Evolutionary conservation across 805 yeast species (phyloP).

Genomic region (Starmerella asiatica): DNA sequence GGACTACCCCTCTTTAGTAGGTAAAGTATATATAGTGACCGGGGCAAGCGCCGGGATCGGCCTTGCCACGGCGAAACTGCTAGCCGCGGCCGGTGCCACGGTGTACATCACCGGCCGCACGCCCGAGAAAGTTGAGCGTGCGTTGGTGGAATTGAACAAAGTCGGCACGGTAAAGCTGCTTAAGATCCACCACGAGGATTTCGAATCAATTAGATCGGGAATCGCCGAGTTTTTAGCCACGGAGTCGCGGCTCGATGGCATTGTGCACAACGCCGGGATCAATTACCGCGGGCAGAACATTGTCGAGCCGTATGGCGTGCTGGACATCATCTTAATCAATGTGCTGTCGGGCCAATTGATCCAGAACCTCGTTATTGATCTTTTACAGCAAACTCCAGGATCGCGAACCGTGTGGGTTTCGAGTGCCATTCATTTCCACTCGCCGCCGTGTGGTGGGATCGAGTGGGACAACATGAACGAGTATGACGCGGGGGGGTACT

Average conservation of each 20-base stretch:
- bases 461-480: conserved; percentile 30
- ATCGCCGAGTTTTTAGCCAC: conserved; percentile 23
- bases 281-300: conserved; percentile 17
- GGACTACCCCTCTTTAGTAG: conserved; percentile 26
- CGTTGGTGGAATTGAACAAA: conserved; percentile 23
- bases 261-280: conserved; percentile 30
- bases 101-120: conserved; percentile 32
- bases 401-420: conserved; percentile 35
- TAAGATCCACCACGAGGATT: conserved; percentile 27
- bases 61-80: conserved; percentile 16
- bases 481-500: conserved; percentile 14
- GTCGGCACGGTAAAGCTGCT: conserved; percentile 11
- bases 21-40: conserved; percentile 26
- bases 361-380: conserved; percentile 26
- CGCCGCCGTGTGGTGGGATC: conserved; percentile 29
- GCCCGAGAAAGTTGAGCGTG: conserved; percentile 25
- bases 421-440: conserved; percentile 29
- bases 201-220: conserved; percentile 32
- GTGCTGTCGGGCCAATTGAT: conserved; percentile 35
- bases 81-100: conserved; percentile 26
- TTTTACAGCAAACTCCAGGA: conserved; percentile 29
- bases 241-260: conserved; percentile 27
- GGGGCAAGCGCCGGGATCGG: conserved; percentile 23
- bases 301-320: conserved; percentile 5
- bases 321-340: conserved; percentile 35